phyloP scores from a whole-genome alignment of 2,329 filamentous ascomycete genomes.

The Pyrenophora graminea region DNA sequence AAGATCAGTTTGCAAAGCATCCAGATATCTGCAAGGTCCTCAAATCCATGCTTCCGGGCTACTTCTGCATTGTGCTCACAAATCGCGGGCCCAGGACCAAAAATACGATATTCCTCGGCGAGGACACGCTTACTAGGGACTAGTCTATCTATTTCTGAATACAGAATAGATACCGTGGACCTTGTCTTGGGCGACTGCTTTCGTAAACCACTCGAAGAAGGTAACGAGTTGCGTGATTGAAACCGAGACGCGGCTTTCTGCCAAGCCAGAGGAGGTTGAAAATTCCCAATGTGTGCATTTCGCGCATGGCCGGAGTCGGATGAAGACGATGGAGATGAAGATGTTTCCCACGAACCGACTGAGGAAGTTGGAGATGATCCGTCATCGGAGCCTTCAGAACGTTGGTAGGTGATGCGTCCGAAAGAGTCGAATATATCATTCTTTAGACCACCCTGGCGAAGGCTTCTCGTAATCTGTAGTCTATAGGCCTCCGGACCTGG shows the following conservation, averaged over 20 bases:
- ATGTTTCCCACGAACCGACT: slow-evolving; percentile 41
- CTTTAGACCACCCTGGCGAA: slow-evolving; percentile 33
- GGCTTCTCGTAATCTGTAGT: slow-evolving; percentile 34
- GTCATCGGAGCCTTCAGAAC: slow-evolving; percentile 27
- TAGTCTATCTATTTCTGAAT: slow-evolving; percentile 62
- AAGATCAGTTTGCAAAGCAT: slow-evolving; percentile 77
- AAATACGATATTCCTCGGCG: slow-evolving; percentile 79
- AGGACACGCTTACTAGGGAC: slow-evolving; percentile 80
- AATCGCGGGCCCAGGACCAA: slow-evolving; percentile 78
- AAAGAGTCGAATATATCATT: slow-evolving; percentile 67
- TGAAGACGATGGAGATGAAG: slow-evolving; percentile 45
- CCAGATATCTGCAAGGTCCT: slow-evolving; percentile 82
- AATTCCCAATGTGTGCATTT: slow-evolving; percentile 49
- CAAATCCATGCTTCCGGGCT: slow-evolving; percentile 70
- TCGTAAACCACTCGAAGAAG: slow-evolving; percentile 36
- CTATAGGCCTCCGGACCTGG: slow-evolving; percentile 25
- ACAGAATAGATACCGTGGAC: slow-evolving; percentile 74
- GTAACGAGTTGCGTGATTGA: slow-evolving; percentile 55
- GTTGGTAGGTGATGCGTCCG: slow-evolving; percentile 51
- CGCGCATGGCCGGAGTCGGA: slow-evolving; percentile 47
- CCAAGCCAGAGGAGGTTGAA: slow-evolving; percentile 57
- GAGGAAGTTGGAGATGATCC: slow-evolving; percentile 36
- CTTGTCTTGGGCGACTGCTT: slow-evolving; percentile 54
- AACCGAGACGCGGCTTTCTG: slow-evolving; percentile 59
- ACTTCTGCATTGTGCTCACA: slow-evolving; percentile 83